Base-by-base conservation (phyloP, 495 filamentous ascomycete genomes). In the Neurospora discreta region DNA sequence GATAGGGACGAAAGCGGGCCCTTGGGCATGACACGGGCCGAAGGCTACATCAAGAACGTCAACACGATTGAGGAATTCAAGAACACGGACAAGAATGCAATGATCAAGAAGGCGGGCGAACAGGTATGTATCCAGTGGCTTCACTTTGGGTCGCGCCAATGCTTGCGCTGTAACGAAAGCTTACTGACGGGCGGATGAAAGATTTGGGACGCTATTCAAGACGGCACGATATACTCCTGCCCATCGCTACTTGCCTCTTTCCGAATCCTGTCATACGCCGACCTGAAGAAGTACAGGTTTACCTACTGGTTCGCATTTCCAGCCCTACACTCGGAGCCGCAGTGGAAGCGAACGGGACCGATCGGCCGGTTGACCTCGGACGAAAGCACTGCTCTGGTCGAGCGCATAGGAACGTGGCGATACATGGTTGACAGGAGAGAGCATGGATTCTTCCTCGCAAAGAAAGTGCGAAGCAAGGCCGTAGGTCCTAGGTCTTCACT, bases 171-270 rank as follows among this genome's bases (percentile, higher is more conserved):
- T 52, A n/a, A 74, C 26, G 26, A 30, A 41, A 39, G 52, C 65
- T 78, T 40, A 70, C 69, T 77, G 39, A 77, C 38, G 36, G 18
- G 43, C n/a, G 15, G 18, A 15, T 26, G 40, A 9, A 75, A 97
- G 92, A 92, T 99, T 69, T 98, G 94, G 96, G 93, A 98, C 82
- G 95, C 95, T 36, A 97, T 98, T 75, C 89, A 91, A 73, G 95
- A 99, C 80, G 94, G 94, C 23, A 96, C 92, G 8, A 97, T 99
- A 74, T 97, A 94, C 80, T 94, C 93, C 13, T 92, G 93, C 39
- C 95, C 96, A 15, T 97, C 95, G 39, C 85, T 98, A 11, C 89
- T 99, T 20, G 87, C 93, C 2, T 94, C 91, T 10, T 98, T 98
- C 81, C 82, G 90, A 9, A 88, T 95, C 52, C 88, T 98, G 65